Evolutionary conservation across 2,329 filamentous ascomycete species (phyloP).

Genomic region (Sordariomycetes sp.): DNA sequence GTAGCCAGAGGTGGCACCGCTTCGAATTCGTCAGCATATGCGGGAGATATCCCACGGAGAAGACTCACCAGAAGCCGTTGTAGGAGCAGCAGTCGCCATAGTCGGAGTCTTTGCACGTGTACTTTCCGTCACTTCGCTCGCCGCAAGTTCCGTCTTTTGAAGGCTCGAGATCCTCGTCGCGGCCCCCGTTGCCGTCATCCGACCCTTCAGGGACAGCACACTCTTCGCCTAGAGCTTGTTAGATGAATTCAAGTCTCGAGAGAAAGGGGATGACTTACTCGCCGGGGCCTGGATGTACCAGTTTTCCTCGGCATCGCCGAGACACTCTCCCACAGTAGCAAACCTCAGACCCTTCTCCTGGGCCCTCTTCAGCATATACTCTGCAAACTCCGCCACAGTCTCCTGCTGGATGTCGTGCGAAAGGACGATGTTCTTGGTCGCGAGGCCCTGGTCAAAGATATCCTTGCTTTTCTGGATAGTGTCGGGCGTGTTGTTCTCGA

Average conservation of each 20-base stretch:
- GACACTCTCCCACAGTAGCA: constrained; percentile 48
- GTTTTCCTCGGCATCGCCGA: constrained; percentile 38
- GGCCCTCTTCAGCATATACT: constrained; percentile 33
- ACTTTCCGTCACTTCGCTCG: constrained; percentile 6
- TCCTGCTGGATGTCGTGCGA: constrained; percentile 41
- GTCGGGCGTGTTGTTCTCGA: constrained; percentile 38
- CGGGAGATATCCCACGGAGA: not conserved
- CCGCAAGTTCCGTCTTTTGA: constrained; percentile 5
- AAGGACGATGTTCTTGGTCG: constrained; percentile 37
- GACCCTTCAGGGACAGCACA: no score
- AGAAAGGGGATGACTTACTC: not conserved
- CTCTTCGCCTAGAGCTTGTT: no score
- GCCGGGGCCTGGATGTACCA: constrained; percentile 33
- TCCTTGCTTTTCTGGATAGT: constrained; percentile 37
- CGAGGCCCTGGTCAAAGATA: constrained; percentile 20
- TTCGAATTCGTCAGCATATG: constrained; percentile 5
- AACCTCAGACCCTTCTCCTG: constrained; percentile 31
- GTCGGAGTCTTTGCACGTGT: constrained; percentile 23
- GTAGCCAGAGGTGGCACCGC: constrained; percentile 19
- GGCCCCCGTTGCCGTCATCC: not conserved
- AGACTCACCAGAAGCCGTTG: constrained; percentile 28
- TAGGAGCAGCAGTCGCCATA: constrained; percentile 30
- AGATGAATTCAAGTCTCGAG: no score
- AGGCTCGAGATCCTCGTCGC: not conserved
- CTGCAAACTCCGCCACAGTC: constrained; percentile 30